phyloP scores from a whole-genome alignment of 768 basidiomycete genomes.

The Austroboletus eburneus region DNA sequence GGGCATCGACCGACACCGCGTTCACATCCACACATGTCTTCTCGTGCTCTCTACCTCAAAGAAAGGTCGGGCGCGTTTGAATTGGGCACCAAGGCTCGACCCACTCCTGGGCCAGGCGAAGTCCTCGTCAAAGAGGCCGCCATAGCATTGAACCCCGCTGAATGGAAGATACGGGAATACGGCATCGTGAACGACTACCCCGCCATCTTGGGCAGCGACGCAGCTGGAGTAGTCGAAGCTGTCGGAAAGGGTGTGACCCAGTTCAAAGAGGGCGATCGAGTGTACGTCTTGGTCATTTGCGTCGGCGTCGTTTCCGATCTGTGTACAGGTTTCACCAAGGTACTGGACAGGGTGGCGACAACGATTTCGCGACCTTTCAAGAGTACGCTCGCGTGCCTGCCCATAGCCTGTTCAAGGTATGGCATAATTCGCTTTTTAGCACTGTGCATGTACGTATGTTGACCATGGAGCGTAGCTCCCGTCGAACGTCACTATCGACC shows the following conservation, averaged over 20 bases:
- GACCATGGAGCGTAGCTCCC: constrained; percentile 34
- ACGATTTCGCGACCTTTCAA: constrained; percentile 22
- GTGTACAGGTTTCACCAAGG: constrained; percentile 20
- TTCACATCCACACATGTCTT: too few species aligned
- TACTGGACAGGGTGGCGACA: background rate
- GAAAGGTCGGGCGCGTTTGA: constrained; percentile 16
- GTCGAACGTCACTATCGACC: constrained; percentile 34
- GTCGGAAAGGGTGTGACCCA: constrained; percentile 37
- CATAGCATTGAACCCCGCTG: constrained; percentile 42
- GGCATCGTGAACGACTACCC: constrained; percentile 27
- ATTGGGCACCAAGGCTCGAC: constrained; percentile 6
- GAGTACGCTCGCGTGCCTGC: constrained; percentile 23
- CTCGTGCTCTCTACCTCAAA: constrained; percentile 16
- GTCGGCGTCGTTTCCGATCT: too few species aligned
- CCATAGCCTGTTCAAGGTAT: constrained; percentile 17
- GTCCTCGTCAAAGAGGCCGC: constrained; percentile 41
- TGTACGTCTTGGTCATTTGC: too few species aligned
- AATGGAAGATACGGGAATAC: constrained; percentile 28
- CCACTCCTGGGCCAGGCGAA: constrained; percentile 38
- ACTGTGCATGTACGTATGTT: too few species aligned
- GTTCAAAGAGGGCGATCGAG: constrained; percentile 33
- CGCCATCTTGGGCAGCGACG: constrained; percentile 35
- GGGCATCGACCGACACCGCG: too few species aligned
- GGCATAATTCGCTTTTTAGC: background rate
- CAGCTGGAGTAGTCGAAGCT: constrained; percentile 35